A percentile compares a stretch with the other conserved stretches of the same genome.
Conservation (phyloP, 1,284 basidiomycete species). For the Phellopilus nigrolimitatus region DNA sequence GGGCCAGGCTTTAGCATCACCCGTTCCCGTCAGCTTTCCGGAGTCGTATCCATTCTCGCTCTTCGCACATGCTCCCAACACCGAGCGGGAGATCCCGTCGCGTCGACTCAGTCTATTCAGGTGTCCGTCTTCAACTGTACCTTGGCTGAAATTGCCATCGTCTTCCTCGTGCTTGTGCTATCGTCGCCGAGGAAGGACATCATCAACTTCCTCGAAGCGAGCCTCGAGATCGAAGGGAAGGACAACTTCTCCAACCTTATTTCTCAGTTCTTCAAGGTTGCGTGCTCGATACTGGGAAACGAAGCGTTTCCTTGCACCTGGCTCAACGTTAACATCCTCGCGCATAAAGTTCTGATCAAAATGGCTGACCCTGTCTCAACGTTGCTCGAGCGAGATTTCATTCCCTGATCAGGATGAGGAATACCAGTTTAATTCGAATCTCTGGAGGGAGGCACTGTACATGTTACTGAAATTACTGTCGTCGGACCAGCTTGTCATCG, state of each 20-base stretch:
- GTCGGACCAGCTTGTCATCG: constrained; percentile 88
- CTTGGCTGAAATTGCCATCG: constrained; percentile 82
- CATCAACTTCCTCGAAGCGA: constrained; percentile 72
- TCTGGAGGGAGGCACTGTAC: constrained; percentile 83
- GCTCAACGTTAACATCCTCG: constrained; percentile 90
- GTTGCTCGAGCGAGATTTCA: constrained; percentile 76
- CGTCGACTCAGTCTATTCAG: constrained; percentile 37
- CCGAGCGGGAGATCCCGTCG: constrained; percentile 37
- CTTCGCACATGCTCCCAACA: constrained; percentile 60
- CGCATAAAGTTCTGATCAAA: constrained; percentile 85
- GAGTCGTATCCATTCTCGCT: constrained; percentile 92
- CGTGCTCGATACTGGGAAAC: constrained; percentile 78
- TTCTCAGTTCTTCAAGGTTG: constrained; percentile 77
- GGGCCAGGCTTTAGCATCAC: constrained; percentile 54
- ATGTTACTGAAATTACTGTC: constrained; percentile 84
- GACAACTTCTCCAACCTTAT: constrained; percentile 74
- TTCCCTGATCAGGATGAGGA: constrained; percentile 66
- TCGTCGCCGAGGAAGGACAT: constrained; percentile 78
- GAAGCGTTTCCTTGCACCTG: constrained; percentile 89
- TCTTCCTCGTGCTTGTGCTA: constrained; percentile 79
- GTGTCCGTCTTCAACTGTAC: constrained; percentile 67
- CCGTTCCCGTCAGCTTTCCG: constrained; percentile 83
- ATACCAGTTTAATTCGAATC: constrained; percentile 64
- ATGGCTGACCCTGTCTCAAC: constrained; percentile 81
- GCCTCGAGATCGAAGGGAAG: constrained; percentile 81